Evolutionary conservation across 2,329 filamentous ascomycete genomes (phyloP).

Genomic region (Stagonosporopsis cucurbitacearum): DNA sequence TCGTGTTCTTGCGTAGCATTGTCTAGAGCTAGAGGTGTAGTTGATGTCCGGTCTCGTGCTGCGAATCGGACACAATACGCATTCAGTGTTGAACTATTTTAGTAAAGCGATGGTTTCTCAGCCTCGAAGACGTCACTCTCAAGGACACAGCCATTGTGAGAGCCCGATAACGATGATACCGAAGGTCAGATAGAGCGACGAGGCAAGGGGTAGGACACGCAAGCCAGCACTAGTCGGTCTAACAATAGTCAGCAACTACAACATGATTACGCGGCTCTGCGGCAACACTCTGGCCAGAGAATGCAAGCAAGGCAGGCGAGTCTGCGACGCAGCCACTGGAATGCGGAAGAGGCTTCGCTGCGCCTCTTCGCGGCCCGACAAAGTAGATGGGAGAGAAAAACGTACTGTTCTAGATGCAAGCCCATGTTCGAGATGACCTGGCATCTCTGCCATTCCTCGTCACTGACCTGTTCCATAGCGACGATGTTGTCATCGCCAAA

Average conservation of each 20-base stretch:
- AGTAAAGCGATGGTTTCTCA: too few relatives aligned
- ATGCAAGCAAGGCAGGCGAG: background rate
- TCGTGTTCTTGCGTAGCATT: background rate
- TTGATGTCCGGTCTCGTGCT: background rate
- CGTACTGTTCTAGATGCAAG: constrained; percentile 42
- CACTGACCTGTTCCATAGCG: constrained; percentile 36
- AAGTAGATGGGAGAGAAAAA: background rate
- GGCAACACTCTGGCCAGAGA: background rate
- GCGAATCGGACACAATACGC: background rate
- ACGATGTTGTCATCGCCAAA: constrained; percentile 40
- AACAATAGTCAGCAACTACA: constrained; percentile 3
- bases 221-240: constrained; percentile 8
- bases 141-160: constrained; percentile 7
- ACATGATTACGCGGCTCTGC: background rate
- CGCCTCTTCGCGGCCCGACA: background rate
- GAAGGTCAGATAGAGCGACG: constrained; percentile 4
- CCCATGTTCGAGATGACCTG: constrained; percentile 35
- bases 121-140: background rate
- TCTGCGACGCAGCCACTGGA: background rate
- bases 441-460: constrained; percentile 33
- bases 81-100: background rate
- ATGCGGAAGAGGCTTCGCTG: background rate
- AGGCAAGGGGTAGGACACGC: constrained; percentile 7
- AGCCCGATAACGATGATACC: constrained; percentile 1
- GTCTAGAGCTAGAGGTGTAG: background rate